Percentiles rank a stretch among this genome's conserved stretches.
Conservation (phyloP, 306 rosid species). For the barrel medic (Medicago truncatula) region MtrunA17r5.0-ANR NC_053046.1:11031501-11032000, state of each 20-base stretch:
- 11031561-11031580: slow-evolving; percentile 40
- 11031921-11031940: background rate
- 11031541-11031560: slow-evolving; percentile 9
- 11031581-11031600: slow-evolving; percentile 24
- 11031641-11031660: slow-evolving; percentile 59
- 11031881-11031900: too few species aligned
- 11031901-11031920: slow-evolving; percentile 30
- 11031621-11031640: slow-evolving; percentile 64
- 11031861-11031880: slow-evolving; percentile 28
- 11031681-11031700: slow-evolving; percentile 51
- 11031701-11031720: slow-evolving; percentile 64
- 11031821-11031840: slow-evolving; percentile 41
- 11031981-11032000: background rate
- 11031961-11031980: slow-evolving; percentile 20
- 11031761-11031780: slow-evolving; percentile 52
- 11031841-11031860: slow-evolving; percentile 24
- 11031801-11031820: slow-evolving; percentile 72
- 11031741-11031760: slow-evolving; percentile 50
- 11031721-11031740: slow-evolving; percentile 57
- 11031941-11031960: slow-evolving; percentile 28
- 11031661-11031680: slow-evolving; percentile 62
- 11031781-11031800: slow-evolving; percentile 84
- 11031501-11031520: background rate
- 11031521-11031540: slow-evolving; percentile 25
- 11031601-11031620: slow-evolving; percentile 20